phyloP scores from a whole-genome alignment of 495 filamentous ascomycete species.

The Lophium mytilinum region DNA sequence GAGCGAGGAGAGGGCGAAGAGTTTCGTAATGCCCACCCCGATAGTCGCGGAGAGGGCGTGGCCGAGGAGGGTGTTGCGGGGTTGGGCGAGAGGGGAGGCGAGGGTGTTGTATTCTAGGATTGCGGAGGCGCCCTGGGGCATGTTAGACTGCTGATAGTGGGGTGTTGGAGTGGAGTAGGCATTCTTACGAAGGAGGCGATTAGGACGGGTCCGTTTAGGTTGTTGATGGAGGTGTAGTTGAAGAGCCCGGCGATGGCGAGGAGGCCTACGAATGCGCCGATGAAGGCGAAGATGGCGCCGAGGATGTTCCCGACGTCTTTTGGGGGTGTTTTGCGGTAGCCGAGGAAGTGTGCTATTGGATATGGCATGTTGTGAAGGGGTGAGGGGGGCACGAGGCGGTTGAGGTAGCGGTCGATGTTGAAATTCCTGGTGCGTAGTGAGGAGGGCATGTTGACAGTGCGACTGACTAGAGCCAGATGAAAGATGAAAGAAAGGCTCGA shows the following conservation, averaged over 20 bases:
- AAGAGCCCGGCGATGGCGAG: constrained; percentile 24
- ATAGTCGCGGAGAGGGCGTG: constrained; percentile 60
- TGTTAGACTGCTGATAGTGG: neutral
- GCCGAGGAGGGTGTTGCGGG: constrained; percentile 65
- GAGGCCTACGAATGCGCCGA: constrained; percentile 29
- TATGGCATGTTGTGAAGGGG: constrained; percentile 23
- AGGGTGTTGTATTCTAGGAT: constrained; percentile 39
- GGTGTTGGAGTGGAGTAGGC: neutral
- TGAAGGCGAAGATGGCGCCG: constrained; percentile 21
- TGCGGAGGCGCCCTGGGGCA: constrained; percentile 29
- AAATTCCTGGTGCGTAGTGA: constrained; percentile 11
- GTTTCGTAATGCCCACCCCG: constrained; percentile 61
- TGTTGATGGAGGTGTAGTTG: constrained; percentile 16
- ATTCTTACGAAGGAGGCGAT: constrained; percentile 25
- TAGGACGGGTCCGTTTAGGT: constrained; percentile 19
- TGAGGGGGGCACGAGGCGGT: constrained; percentile 26
- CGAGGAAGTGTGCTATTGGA: constrained; percentile 27
- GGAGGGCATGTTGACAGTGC: neutral
- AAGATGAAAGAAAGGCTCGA: neutral
- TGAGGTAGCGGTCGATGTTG: constrained; percentile 30
- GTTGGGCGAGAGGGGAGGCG: constrained; percentile 77
- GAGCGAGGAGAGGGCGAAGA: constrained; percentile 54
- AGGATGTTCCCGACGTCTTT: constrained; percentile 25
- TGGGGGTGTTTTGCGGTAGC: constrained; percentile 22
- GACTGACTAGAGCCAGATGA: no score